Percentiles rank a stretch among this genome's conserved stretches.
Evolutionary conservation across 83 land plant species (phyloP).

Genomic region (Picea mariana): DNA sequence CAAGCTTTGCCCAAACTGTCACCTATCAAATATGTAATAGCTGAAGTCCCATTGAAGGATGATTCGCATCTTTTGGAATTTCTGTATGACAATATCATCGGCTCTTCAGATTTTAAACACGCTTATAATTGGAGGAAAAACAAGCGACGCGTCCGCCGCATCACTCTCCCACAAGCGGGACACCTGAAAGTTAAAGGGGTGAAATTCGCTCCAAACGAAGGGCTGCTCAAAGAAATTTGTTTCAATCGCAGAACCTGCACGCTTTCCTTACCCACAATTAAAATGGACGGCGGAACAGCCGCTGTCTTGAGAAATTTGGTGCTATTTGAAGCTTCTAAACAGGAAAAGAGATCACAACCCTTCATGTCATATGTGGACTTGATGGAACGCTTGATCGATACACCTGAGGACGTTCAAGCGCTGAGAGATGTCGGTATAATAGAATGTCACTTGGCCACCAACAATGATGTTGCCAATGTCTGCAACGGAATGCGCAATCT

Average conservation of each 20-base stretch:
- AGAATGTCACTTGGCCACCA: background rate
- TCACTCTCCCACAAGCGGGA: no score
- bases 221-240: background rate
- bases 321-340: background rate
- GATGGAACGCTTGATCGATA: background rate
- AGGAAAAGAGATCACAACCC: background rate
- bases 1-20: no score
- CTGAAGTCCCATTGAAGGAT: no score
- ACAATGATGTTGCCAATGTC: no score
- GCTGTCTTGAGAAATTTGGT: background rate
- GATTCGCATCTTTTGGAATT: no score
- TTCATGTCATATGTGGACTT: background rate
- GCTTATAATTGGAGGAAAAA: no score
- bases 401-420: background rate
- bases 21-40: no score
- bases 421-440: background rate
- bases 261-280: background rate
- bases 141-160: no score
- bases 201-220: background rate
- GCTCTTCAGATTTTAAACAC: no score
- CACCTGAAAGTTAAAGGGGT: background rate
- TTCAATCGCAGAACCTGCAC: background rate
- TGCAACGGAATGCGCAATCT: no score
- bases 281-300: background rate
- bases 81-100: no score